Conservation (phyloP, 306 rosid species). For the Senna siamea region DNA sequence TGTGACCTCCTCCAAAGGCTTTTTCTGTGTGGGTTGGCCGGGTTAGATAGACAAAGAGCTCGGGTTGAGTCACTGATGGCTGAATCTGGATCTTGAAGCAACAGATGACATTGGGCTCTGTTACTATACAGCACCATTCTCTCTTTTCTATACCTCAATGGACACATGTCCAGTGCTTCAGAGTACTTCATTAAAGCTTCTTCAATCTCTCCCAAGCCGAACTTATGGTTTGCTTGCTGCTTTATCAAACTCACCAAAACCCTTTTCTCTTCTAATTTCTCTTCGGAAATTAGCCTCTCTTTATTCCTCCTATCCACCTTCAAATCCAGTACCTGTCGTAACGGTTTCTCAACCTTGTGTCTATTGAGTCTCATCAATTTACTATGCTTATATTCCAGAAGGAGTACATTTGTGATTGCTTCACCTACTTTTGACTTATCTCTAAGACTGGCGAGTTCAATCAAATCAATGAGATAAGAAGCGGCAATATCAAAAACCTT, state of each 20-base stretch:
- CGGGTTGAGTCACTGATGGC: constrained; percentile 70
- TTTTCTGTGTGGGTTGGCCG: constrained; percentile 56
- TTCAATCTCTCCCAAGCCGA: constrained; percentile 59
- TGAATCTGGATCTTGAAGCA: constrained; percentile 54
- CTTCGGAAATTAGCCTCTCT: constrained; percentile 44
- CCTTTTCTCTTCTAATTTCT: constrained; percentile 49
- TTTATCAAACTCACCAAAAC: constrained; percentile 45
- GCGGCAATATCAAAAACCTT: constrained; percentile 53
- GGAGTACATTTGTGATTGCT: constrained; percentile 54
- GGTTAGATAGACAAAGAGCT: constrained; percentile 66
- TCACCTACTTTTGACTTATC: constrained; percentile 62
- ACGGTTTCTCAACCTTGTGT: constrained; percentile 13
- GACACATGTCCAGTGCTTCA: constrained; percentile 64
- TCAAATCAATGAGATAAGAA: constrained; percentile 58
- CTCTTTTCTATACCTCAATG: constrained; percentile 55
- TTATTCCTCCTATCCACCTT: constrained; percentile 46
- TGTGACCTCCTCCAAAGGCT: constrained; percentile 80
- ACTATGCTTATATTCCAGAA: constrained; percentile 31
- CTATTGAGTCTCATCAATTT: constrained; percentile 9
- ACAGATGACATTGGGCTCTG: constrained; percentile 60
- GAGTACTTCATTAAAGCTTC: constrained; percentile 55
- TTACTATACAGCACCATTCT: constrained; percentile 68
- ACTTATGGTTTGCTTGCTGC: constrained; percentile 57
- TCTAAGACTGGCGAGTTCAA: constrained; percentile 62
- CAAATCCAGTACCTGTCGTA: constrained; percentile 42